Evolutionary conservation across 805 yeast species (phyloP), one percentile per base, ranked within the genome.

Genomic region (Kazachstania psychrophila): DNA sequence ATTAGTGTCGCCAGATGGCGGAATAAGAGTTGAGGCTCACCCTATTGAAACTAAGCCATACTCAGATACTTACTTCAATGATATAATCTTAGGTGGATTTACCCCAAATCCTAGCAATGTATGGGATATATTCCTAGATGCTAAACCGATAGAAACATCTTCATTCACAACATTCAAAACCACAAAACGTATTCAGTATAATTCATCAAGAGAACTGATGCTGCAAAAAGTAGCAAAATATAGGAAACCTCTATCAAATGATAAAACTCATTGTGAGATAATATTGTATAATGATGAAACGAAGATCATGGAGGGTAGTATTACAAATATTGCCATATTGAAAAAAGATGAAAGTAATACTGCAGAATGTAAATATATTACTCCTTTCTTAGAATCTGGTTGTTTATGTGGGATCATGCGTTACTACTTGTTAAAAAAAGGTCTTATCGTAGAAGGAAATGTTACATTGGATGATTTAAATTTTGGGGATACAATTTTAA

Each of bases 141-240:
- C 63, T 0, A 58, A 66, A 22, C 65, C 75, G 1, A 66, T 14
- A 5, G 45, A 69, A 30, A 69, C 75, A 2, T 74, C 94, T 2
- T 83, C 84, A 2, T 84, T 82, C 58, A 85, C 95, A 0, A 79
- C 94, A 4, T 81, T 87, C 61, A 89, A 89, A 56, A 89, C 97
- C 0, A 83, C 96, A 0, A 60, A 66, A 17, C 66, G 98, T 43
- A 64, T 62, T 3, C 73, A 68, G 31, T 87, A 88, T 54, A 70
- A 64, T 30, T 65, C 54, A 2, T 80, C 95, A 0, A 62, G 96
- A 39, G 56, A 55, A 1, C 62, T 85, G 30, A 46, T 60, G 29
- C 50, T 73, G 3, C 42, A 52, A 1, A 23, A 43, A 34, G 44
- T 46, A 12, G 22, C 41, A 56, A 62, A 64, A 1, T 43, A 44